Conservation (phyloP, 805 yeast genomes). For the Ascoidea asiatica region DNA sequence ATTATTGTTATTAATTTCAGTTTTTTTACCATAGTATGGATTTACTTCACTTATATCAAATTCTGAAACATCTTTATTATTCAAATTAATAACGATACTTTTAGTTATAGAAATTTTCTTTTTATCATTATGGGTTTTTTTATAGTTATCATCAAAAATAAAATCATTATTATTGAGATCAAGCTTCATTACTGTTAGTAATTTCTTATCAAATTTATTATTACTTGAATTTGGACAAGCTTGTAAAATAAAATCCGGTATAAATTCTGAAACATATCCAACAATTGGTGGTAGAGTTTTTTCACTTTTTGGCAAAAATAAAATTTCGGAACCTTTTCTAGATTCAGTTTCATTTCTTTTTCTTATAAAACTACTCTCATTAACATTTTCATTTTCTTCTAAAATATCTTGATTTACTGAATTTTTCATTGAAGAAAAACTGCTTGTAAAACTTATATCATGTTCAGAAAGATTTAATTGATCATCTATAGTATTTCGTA, state of each 20-base stretch:
- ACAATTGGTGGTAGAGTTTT: slow-evolving; percentile 10
- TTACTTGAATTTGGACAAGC: slow-evolving; percentile 5
- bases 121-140: neutral
- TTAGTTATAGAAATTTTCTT: slow-evolving; percentile 1
- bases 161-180: slow-evolving; percentile 10
- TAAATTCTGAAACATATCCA: slow-evolving; percentile 7
- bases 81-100: slow-evolving; percentile 7
- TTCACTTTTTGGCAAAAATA: slow-evolving; percentile 3
- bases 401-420: no score
- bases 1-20: neutral
- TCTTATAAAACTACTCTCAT: no score
- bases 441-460: no score
- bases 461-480: no score
- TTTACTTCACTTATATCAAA: slow-evolving; percentile 4
- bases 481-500: no score
- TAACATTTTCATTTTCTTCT: no score
- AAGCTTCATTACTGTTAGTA: slow-evolving; percentile 7
- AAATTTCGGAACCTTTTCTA: no score
- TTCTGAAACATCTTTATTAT: slow-evolving; percentile 7
- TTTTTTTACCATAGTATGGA: neutral
- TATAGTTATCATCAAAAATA: neutral
- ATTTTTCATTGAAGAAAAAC: no score
- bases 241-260: slow-evolving; percentile 10
- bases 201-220: slow-evolving; percentile 1
- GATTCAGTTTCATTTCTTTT: no score